Evolutionary conservation across 2,329 filamentous ascomycete species (phyloP), one percentile per base, ranked within the genome.

Genomic region (Alternaria sp.): DNA sequence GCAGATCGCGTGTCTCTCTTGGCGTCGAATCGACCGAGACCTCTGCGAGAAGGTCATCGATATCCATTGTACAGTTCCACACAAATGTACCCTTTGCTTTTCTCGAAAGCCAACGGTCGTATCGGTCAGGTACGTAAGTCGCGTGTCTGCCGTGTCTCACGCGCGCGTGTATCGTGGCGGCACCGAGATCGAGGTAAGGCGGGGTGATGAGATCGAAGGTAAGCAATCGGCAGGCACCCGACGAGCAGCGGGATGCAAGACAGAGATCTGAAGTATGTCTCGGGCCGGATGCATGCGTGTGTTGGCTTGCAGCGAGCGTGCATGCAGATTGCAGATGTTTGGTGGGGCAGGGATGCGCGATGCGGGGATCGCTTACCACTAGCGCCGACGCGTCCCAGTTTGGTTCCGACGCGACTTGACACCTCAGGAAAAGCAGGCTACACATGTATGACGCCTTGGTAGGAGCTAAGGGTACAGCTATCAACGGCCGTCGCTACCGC

Each of bases 1-100:
- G 93, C 70, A 98, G 86, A 81, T 98, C 95, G 74, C 89, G 86
- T 45, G 86, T 89, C 71, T 88, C 87, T 55, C 82, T 81, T 3
- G 88, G 87, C 36, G 83, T 67, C 1, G 75, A 74, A n/a, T 79
- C 77, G 53, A 77, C 77, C 11, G 81, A 77, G 30, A 86, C 82
- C 43, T 84, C 83, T 65, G 83, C 83, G 69, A 86, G 82, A 64
- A 86, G 84, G 74, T 86, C 85, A 68, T 82, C 79, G 66, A 85
- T 85, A 62, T 85, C 82, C 81, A 83, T 83, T 2, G 30, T 40
- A 40, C 36, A 15, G 36, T 17, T 40, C 15, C 8, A 40, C 36
- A 40, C 36, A 40, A n/a, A 36, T n/a, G 2, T 9, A 4, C n/a
- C 1, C 36, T 40, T 40, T 40, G 36, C 36, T 40, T 10, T 17